phyloP scores from a whole-genome alignment of 495 filamentous ascomycete genomes.

The Aspergillus bertholletiae region DNA sequence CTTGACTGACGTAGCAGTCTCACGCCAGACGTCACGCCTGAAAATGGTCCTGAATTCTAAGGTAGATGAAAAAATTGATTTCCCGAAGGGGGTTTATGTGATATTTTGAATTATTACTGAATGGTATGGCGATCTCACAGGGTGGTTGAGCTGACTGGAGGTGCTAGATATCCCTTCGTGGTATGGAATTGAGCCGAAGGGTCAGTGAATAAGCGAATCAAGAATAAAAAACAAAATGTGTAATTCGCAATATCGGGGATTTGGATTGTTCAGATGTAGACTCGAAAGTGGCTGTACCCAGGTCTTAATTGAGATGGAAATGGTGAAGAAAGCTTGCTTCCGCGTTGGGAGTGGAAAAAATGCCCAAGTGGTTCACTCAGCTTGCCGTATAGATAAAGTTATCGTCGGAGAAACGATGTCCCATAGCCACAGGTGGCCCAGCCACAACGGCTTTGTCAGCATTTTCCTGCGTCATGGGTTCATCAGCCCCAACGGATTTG shows the following conservation, averaged over 20 bases:
- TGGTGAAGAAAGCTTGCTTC: not conserved
- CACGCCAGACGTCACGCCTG: conserved; percentile 37
- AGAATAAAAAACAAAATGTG: too few species aligned
- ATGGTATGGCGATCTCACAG: not conserved
- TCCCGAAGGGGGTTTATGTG: conserved; percentile 4
- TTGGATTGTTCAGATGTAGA: too few species aligned
- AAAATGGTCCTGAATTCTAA: conserved; percentile 25
- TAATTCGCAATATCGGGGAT: too few species aligned
- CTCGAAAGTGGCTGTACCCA: too few species aligned
- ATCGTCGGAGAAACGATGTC: not conserved
- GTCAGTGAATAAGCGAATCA: not conserved
- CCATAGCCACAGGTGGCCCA: not conserved
- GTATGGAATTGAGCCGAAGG: not conserved
- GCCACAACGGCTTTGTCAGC: not conserved
- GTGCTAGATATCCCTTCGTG: not conserved
- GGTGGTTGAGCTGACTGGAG: not conserved
- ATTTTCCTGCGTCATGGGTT: too few species aligned
- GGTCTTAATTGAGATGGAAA: too few species aligned
- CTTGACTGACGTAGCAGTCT: conserved; percentile 37
- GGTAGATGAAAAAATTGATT: not conserved
- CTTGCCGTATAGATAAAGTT: not conserved
- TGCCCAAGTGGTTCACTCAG: not conserved
- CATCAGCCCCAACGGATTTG: conserved; percentile 8
- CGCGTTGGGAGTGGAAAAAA: too few species aligned
- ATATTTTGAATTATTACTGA: not conserved